Evolutionary conservation across 805 yeast genomes (phyloP).

Genomic region (Ogataea paraovalis): DNA sequence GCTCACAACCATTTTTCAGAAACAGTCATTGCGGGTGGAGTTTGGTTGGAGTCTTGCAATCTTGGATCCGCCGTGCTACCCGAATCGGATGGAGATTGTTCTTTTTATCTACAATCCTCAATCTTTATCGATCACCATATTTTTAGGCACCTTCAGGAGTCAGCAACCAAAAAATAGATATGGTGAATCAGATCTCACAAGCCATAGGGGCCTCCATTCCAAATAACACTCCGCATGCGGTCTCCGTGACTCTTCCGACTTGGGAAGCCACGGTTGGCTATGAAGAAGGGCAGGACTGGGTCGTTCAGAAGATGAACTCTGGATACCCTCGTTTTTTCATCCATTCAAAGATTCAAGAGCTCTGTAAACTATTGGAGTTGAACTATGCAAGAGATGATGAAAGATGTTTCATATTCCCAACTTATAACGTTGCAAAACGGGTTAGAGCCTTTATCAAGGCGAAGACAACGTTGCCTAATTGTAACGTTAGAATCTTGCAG

Average conservation of each 20-base stretch:
- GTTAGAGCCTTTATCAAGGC: conserved; percentile 74
- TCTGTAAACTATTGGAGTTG: conserved; percentile 49
- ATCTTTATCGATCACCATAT: no score
- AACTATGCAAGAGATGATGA: conserved; percentile 83
- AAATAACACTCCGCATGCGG: conserved; percentile 85
- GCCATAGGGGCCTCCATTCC: conserved; percentile 84
- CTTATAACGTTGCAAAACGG: conserved; percentile 73
- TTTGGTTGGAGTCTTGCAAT: no score
- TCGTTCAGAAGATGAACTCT: conserved; percentile 67
- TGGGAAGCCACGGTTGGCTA: conserved; percentile 94
- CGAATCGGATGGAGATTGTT: no score
- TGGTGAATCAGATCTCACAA: conserved; percentile 29
- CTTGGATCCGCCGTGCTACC: no score
- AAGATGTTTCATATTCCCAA: conserved; percentile 68
- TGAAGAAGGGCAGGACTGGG: conserved; percentile 85
- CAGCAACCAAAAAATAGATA: no score
- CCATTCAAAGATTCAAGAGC: conserved; percentile 56
- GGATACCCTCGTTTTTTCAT: conserved; percentile 89
- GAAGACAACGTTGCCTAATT: conserved; percentile 33
- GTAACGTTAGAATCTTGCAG: conserved; percentile 61
- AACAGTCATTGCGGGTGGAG: background rate
- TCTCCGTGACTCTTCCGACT: conserved; percentile 90
- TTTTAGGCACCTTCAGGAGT: no score
- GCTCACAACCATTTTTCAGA: background rate
- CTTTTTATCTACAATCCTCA: no score